phyloP scores from a whole-genome alignment of 805 yeast genomes.

The Candida arabinofermentans region DNA sequence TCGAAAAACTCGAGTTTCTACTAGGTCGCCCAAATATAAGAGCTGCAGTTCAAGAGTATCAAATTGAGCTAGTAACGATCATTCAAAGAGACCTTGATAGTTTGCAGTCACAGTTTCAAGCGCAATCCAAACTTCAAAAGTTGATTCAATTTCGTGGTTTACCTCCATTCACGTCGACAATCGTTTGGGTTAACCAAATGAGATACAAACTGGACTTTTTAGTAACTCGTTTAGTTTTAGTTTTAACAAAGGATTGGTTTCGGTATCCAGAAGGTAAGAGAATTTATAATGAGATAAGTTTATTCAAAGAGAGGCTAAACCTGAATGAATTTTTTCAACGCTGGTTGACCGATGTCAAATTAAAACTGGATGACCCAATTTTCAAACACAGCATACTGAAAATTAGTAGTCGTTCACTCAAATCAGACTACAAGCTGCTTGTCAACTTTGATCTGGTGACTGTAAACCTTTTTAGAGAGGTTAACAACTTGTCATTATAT shows the following conservation, averaged over 20 bases:
- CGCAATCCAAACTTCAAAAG: slow-evolving; percentile 31
- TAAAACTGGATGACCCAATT: slow-evolving; percentile 10
- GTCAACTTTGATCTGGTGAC: slow-evolving; percentile 51
- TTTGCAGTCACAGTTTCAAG: slow-evolving; percentile 35
- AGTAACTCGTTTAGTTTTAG: slow-evolving; percentile 41
- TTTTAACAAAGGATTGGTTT: slow-evolving; percentile 61
- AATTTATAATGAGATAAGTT: slow-evolving; percentile 46
- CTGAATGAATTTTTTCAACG: slow-evolving; percentile 35
- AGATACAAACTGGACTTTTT: slow-evolving; percentile 39
- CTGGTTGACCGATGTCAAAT: slow-evolving; percentile 41
- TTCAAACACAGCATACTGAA: slow-evolving; percentile 31
- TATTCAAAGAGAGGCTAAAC: slow-evolving; percentile 44
- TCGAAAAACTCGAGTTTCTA: slow-evolving; percentile 45
- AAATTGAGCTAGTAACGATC: slow-evolving; percentile 43
- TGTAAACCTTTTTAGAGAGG: slow-evolving; percentile 47
- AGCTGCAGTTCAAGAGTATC: slow-evolving; percentile 58
- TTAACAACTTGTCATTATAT: slow-evolving; percentile 43
- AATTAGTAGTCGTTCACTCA: slow-evolving; percentile 23
- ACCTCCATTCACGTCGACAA: slow-evolving; percentile 42
- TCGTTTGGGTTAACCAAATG: slow-evolving; percentile 53
- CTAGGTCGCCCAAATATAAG: slow-evolving; percentile 51
- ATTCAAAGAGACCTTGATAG: slow-evolving; percentile 43
- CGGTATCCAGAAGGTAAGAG: slow-evolving; percentile 63
- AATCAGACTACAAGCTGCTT: slow-evolving; percentile 26
- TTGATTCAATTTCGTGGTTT: slow-evolving; percentile 40